Evolutionary conservation across 805 yeast species (phyloP), one percentile per base, ranked within the genome.

Genomic region (Cyberlindnera subsufficiens): DNA sequence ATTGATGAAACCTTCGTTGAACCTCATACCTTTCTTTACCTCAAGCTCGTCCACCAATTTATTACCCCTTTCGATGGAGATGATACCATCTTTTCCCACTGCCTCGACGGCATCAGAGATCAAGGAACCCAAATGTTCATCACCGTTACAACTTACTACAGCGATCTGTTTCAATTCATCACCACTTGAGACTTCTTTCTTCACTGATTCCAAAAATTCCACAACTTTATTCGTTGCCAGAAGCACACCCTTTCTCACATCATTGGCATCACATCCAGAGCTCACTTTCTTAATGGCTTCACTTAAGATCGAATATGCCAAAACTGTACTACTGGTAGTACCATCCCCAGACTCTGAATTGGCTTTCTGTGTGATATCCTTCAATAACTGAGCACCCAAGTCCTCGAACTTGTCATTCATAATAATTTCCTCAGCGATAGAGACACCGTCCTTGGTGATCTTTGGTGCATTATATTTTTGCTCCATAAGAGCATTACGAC

Each of bases 221-320:
- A 91, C 90, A 39, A 90, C 96, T 35, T 90, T 89, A 64, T 87
- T 91, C 40, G 90, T 98, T 34, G 97, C 99, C 47, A 96, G 84
- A 73, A 90, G 96, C 38, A 96, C 80, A 59, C 99, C 99, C 64
- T 93, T 82, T 78, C 98, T 86, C 63, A 91, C 77, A 60, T 91
- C 98, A 93, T 89, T 90, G 58, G 99, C 98, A 74, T 91, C 93
- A 70, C 96, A 90, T 48, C 99, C 99, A 44, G 98, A 96, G 49
- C 98, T 97, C 36, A 93, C 99, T 61, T 88, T 88, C 76, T 88
- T 89, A 48, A 91, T 95, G 27, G 95, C 79, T 69, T 93, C 97
- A 47, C 96, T 82, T 73, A 91, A 87, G 56, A 91, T 91, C 45
- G 96, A 84, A 67, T 96, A 86, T 55, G 97, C 98, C 56, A 91